Evolutionary conservation across 495 filamentous ascomycete genomes (phyloP), one percentile per base, ranked within the genome.

Genomic region (Amphirosellinia nigrospora): DNA sequence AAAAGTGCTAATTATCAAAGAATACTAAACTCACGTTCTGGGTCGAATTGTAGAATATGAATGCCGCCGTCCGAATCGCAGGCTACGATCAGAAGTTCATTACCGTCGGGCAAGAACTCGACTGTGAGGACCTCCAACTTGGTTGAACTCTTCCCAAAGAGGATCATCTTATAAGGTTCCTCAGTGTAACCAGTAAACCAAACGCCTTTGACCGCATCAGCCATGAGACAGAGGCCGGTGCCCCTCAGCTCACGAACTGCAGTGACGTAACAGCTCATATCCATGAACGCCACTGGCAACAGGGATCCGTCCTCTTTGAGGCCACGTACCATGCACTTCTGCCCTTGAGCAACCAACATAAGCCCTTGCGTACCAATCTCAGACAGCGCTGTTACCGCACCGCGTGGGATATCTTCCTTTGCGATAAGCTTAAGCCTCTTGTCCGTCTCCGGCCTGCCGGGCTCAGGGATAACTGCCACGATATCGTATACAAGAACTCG

Each of bases 141-240:
- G 1, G 90, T 86, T 5, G 85, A 84, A 74, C 90, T 90, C 79
- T 97, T 97, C 53, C 94, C 94, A 76, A 98, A 95, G n/a, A 97
- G 84, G 16, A 90, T 90, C 90, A 99, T 94, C 76, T 91, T 93
- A 76, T 98, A 98, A 0, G 96, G 96, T 72, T 98, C 95, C 79
- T 97, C 93, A 56, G 91, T 93, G 76, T 96, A 98, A 0, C 96
- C 96, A 19, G 90, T 91, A 69, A 99, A 96, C 94, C 94, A 97
- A 13, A 97, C 83, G 0, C 95, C 95, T 79, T 97, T 97, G 73
- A 94, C 86, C 6, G 92, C 94, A 82, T 99, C 96, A 0, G 91
- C 92, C 77, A 97, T 85, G 5, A 97, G 80, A 72, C 89, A 92
- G 76, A 98, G 84, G 4, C 95, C 94, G 0, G 94, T 96, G 1